Conservation (phyloP, 352 stramenopile genomes). For the Pythium guiyangense region DNA sequence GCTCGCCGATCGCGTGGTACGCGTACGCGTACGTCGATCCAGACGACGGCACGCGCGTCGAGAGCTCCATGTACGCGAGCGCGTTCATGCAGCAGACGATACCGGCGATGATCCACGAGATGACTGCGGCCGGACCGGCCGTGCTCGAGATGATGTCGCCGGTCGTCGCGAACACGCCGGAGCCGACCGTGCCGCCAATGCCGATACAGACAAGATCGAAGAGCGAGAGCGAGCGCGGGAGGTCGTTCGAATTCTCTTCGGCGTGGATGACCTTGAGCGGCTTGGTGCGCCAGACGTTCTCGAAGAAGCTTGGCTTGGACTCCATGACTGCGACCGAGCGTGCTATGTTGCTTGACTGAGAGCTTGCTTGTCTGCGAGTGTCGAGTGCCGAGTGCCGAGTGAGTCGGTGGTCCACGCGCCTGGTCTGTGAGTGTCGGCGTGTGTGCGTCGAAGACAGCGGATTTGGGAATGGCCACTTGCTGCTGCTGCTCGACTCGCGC, state of each 20-base stretch:
- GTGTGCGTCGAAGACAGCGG: background rate
- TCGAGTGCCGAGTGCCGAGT: too few species aligned
- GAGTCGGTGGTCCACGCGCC: too few species aligned
- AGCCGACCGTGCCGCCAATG: slow-evolving; percentile 89
- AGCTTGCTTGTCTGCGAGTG: too few species aligned
- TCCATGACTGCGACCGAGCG: slow-evolving; percentile 3
- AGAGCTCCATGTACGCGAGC: slow-evolving; percentile 90
- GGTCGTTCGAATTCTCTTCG: slow-evolving; percentile 62
- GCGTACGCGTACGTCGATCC: slow-evolving; percentile 92
- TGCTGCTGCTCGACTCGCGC: too few species aligned
- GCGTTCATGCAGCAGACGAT: slow-evolving; percentile 78
- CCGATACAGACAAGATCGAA: slow-evolving; percentile 92
- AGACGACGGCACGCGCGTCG: slow-evolving; percentile 80
- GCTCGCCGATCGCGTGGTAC: slow-evolving; percentile 91
- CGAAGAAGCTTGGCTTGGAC: slow-evolving; percentile 33
- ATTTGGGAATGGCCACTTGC: background rate
- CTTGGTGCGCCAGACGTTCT: slow-evolving; percentile 65
- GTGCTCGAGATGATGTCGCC: slow-evolving; percentile 68
- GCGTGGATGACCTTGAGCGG: slow-evolving; percentile 70
- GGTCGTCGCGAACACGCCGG: slow-evolving; percentile 88
- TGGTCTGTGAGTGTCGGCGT: too few species aligned
- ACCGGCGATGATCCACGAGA: slow-evolving; percentile 83
- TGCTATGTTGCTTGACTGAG: background rate
- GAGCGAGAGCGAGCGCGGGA: slow-evolving; percentile 67
- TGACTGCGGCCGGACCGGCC: slow-evolving; percentile 71